Base-by-base conservation (phyloP, 2,329 filamentous ascomycete species). In the Sporothrix variecibatus region DNA sequence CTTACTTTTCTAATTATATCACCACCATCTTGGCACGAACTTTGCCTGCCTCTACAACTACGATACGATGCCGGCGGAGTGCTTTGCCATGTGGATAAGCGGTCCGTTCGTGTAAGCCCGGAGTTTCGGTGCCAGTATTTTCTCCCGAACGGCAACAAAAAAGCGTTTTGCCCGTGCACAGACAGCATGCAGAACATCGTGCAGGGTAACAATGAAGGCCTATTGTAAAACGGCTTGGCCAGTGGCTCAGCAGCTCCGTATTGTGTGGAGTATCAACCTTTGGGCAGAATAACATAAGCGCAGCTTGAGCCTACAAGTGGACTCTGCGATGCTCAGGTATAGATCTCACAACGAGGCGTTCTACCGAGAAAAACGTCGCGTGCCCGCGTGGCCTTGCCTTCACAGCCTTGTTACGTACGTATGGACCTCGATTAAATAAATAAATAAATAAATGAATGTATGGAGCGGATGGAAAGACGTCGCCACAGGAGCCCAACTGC, bases 211-310 rank as follows among this genome's bases (percentile, higher is more conserved):
- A n/a, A n/a, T 34, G 34, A 4, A 8, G 2, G 38, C 11, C 12
- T 9, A 15, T 46, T 46, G 38, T 67, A 28, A 20, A 28, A 46
- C 23, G 62, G 34, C 62, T 67, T 67, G 62, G 62, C 38, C 38
- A 4, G 62, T 65, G 38, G 62, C 62, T 65, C 62, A 65, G 62
- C 62, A 65, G 17, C 38, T 67, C n/a, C 12, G n/a, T 46, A 67
- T 8, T 17, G 31, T 20, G 28, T 15, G 51, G 4, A 15, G 23
- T 12, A 12, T 17, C 12, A 46, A 15, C 12, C 43, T 46, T 23
- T 8, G 3, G 51, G 51, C 26, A 56, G 26, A 28, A 23, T 56
- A 34, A 34, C 34, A 34, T 56, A 9, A 11, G n/a, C n/a, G n/a
- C n/a, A n/a, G n/a, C 51, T 11, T 28, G 9, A 56, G 58, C 58